Conservation (phyloP, 768 basidiomycete species). For the Amanita inopinata region DNA sequence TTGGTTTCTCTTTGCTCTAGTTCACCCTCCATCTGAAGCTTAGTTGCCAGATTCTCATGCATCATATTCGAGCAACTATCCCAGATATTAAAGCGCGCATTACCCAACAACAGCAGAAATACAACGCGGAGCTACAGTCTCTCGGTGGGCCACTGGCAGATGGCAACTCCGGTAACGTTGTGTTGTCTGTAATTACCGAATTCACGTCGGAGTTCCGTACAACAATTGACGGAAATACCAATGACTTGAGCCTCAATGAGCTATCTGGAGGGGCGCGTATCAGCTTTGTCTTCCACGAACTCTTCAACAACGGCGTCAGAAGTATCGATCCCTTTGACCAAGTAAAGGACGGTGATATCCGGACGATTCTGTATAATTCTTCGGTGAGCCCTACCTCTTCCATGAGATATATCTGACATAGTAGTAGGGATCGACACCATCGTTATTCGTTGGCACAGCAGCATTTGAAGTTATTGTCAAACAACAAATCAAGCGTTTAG, state of each 20-base stretch:
- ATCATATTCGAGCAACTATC: conserved; percentile 95
- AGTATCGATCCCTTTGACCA: conserved; percentile 97
- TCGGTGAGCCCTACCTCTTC: conserved; percentile 47
- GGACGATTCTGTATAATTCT: conserved; percentile 94
- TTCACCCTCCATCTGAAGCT: conserved; percentile 3
- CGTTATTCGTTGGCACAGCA: conserved; percentile 91
- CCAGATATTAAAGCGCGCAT: conserved; percentile 98
- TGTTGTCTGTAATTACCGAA: conserved; percentile 96
- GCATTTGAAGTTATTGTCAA: conserved; percentile 99
- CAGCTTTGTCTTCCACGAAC: conserved; percentile 97
- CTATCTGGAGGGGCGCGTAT: conserved; percentile 98
- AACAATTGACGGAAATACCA: conserved; percentile 94
- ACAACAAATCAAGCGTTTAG: conserved; percentile 95
- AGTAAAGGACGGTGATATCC: conserved; percentile 97
- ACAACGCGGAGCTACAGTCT: conserved; percentile 67
- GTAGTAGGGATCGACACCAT: conserved; percentile 85
- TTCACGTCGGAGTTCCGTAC: conserved; percentile 96
- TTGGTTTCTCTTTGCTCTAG: conserved; percentile 23
- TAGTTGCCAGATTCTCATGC: conserved; percentile 81
- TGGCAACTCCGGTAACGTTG: conserved; percentile 78
- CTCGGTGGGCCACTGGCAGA: conserved; percentile 88
- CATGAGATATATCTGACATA: background rate
- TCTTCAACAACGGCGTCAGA: conserved; percentile 95
- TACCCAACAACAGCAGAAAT: conserved; percentile 83
- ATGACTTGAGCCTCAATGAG: conserved; percentile 91